Percentiles rank a stretch among this genome's conserved stretches.
Evolutionary conservation across 352 stramenopile genomes (phyloP).

Genomic region (Phytophthora kernoviae): DNA sequence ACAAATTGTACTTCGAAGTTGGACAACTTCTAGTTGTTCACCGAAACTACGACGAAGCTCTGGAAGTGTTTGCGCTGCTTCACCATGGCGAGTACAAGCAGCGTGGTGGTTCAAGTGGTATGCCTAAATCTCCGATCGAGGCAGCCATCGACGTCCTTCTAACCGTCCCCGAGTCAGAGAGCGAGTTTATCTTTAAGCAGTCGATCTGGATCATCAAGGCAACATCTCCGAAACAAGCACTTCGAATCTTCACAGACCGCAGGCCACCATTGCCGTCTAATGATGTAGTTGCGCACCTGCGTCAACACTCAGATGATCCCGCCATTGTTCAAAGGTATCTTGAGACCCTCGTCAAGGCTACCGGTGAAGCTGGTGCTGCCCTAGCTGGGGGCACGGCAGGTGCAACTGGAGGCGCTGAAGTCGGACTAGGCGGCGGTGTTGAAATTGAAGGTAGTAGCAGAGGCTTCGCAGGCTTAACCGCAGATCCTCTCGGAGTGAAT

Average conservation of each 20-base stretch:
- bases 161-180: conserved; percentile 69
- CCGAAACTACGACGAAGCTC: conserved; percentile 65
- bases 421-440: conserved; percentile 1
- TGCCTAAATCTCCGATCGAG: conserved; percentile 88
- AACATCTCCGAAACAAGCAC: conserved; percentile 69
- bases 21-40: conserved; percentile 73
- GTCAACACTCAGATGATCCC: conserved; percentile 74
- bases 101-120: conserved; percentile 48
- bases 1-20: conserved; percentile 84
- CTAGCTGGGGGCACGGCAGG: conserved; percentile 7
- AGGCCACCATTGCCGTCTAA: conserved; percentile 69
- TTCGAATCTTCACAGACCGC: conserved; percentile 87
- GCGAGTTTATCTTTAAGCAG: conserved; percentile 88
- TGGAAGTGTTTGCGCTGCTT: conserved; percentile 86
- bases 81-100: conserved; percentile 87
- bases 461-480: conserved; percentile 25
- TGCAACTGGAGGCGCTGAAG: conserved; percentile 12
- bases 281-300: conserved; percentile 79
- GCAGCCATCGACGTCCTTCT: conserved; percentile 91
- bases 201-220: conserved; percentile 88
- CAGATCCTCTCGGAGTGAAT: conserved; percentile 55
- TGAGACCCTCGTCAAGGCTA: conserved; percentile 78
- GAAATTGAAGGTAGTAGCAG: conserved; percentile 26
- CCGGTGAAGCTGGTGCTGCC: conserved; percentile 27
- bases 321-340: conserved; percentile 82